Conservation (phyloP, 768 basidiomycete genomes). For the Lactifluus rugatus region DNA sequence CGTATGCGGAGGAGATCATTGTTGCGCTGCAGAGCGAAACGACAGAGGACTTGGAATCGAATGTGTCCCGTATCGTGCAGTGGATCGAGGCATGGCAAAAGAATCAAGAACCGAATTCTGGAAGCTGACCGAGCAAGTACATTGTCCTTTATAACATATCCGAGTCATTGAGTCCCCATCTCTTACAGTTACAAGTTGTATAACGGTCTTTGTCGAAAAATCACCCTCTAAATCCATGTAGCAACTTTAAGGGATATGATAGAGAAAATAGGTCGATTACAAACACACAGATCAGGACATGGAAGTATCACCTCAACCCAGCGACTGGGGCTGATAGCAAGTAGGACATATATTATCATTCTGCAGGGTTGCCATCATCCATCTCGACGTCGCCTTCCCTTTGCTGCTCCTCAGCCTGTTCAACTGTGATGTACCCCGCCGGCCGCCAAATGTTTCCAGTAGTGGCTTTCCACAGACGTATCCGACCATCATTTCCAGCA, state of each 20-base stretch:
- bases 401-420: conserved; percentile 50
- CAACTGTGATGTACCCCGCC: conserved; percentile 73
- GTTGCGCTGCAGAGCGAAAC: conserved; percentile 74
- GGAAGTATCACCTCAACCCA: not conserved
- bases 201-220: not conserved
- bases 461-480: conserved; percentile 80
- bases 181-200: not conserved
- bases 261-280: not conserved
- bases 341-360: conserved; percentile 21
- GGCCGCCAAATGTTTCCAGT: conserved; percentile 77
- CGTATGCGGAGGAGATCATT: conserved; percentile 79
- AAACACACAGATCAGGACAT: not conserved
- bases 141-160: too few species aligned
- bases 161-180: not conserved
- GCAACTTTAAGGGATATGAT: not conserved
- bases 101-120: conserved; percentile 21
- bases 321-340: not conserved
- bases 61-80: conserved; percentile 75
- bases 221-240: not conserved
- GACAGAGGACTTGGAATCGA: conserved; percentile 73
- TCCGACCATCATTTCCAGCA: conserved; percentile 72
- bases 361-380: conserved; percentile 32
- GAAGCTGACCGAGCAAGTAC: conserved; percentile 3
- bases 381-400: conserved; percentile 35
- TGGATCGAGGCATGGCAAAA: conserved; percentile 78